phyloP scores from a whole-genome alignment of 805 yeast species.

The Nakazawaea sp. region DNA sequence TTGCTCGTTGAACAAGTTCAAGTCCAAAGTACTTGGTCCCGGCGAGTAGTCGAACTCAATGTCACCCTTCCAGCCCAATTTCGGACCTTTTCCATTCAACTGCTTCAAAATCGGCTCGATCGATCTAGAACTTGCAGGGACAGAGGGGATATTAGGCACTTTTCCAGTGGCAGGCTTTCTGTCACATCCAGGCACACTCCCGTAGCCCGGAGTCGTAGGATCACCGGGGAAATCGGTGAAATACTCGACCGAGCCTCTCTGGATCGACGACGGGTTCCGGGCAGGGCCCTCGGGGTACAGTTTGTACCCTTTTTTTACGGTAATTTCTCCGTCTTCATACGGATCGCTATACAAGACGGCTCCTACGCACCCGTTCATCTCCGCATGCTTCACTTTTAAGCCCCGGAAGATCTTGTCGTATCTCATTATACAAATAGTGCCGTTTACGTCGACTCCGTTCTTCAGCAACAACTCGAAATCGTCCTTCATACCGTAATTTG shows the following conservation, averaged over 20 bases:
- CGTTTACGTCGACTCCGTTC: constrained; percentile 35
- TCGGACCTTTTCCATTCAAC: constrained; percentile 30
- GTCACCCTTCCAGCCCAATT: constrained; percentile 31
- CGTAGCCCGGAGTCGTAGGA: constrained; percentile 71
- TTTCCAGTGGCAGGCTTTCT: constrained; percentile 32
- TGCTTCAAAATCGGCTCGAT: constrained; percentile 31
- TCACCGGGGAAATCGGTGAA: constrained; percentile 64
- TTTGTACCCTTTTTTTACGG: constrained; percentile 46
- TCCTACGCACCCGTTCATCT: constrained; percentile 54
- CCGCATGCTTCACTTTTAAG: constrained; percentile 54
- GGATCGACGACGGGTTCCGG: constrained; percentile 52
- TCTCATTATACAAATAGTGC: constrained; percentile 55
- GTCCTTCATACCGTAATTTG: constrained; percentile 49
- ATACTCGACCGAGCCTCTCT: constrained; percentile 54
- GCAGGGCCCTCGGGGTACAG: constrained; percentile 64
- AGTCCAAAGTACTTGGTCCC: constrained; percentile 35
- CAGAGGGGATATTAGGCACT: constrained; percentile 46
- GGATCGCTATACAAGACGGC: constrained; percentile 54
- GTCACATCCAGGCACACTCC: constrained; percentile 39
- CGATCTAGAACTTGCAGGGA: constrained; percentile 41
- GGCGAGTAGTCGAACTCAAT: constrained; percentile 34
- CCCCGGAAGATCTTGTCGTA: constrained; percentile 46
- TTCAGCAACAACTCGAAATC: constrained; percentile 42
- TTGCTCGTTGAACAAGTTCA: constrained; percentile 36
- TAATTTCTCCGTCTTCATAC: constrained; percentile 51